Base-by-base conservation (phyloP, 2,329 filamentous ascomycete species). In the Pyrenochaeta sp. region DNA sequence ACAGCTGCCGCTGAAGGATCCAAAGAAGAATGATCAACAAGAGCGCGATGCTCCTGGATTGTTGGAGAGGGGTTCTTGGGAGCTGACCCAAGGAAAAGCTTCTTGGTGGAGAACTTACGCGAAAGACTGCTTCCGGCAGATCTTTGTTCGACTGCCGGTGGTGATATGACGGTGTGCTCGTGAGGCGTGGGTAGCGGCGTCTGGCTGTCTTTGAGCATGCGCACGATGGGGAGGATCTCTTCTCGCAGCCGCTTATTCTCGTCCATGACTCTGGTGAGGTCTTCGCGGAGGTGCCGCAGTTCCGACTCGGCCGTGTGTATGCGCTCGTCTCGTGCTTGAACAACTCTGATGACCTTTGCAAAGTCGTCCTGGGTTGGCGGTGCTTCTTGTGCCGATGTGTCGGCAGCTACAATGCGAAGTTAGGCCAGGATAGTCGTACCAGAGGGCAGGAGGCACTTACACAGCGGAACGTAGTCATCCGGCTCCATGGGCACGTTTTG, bases 351-450 rank as follows among this genome's bases (percentile, higher is more conserved):
- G 17, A 99, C 85, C 47, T 93, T 88, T 61, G 91, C 90, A 68
- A 99, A 92, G 71, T 99, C 95, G 69, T 97, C 94, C 63, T 97
- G 87, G 0, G 93, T 97, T 4, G 94, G 94, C 35, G 88, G 90
- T 51, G 91, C 87, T 71, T 96, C 92, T 74, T 93, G 89, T 39
- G 87, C 88, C 73, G 93, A 90, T 61, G 90, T 90, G 72, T 97
- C 95, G 72, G 92, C 94, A 61, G 95, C 94, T 97, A 70, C 48
- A 35, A 31, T 2, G 6, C 5, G 5, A 35, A 2, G 9, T 42
- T 49, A 39, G 41, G 33, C 37, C 32, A 31, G 9, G n/a, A 15
- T n/a, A 14, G 33, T 46, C 2, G 44, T 20, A 27, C 30, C n/a
- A n/a, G 18, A 7, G 20, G 33, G 12, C 18, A n/a, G 17, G 11